Percentiles rank a stretch among this genome's conserved stretches.
Evolutionary conservation across 768 basidiomycete genomes (phyloP).

Genomic region (Auriscalpium orientale): DNA sequence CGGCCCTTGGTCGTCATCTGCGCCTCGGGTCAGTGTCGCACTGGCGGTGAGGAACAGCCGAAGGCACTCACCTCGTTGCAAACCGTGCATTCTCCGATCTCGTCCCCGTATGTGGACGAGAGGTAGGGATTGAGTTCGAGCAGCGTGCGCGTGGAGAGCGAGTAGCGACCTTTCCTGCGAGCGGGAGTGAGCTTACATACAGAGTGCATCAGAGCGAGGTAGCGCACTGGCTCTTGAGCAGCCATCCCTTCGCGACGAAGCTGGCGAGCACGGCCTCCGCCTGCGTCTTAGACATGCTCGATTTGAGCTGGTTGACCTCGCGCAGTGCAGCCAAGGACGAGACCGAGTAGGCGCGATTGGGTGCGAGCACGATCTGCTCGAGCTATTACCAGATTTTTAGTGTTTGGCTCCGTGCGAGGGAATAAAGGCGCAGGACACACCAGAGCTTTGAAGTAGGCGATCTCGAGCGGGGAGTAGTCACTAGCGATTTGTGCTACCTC

Average conservation of each 20-base stretch:
- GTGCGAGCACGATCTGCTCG: conserved; percentile 81
- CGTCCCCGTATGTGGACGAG: conserved; percentile 63
- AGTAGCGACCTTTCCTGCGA: conserved; percentile 51
- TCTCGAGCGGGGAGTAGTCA: conserved; percentile 72
- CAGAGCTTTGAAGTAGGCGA: conserved; percentile 77
- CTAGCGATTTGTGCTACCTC: conserved; percentile 80
- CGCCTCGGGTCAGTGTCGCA: background rate
- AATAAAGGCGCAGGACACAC: conserved; percentile 29
- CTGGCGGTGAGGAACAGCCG: background rate
- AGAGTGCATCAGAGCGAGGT: background rate
- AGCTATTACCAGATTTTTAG: conserved; percentile 41
- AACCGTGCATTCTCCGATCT: conserved; percentile 62
- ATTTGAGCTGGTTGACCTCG: conserved; percentile 47
- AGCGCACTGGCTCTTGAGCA: conserved; percentile 65
- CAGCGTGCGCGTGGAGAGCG: conserved; percentile 66
- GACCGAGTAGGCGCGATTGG: conserved; percentile 65
- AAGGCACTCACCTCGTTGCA: conserved; percentile 53
- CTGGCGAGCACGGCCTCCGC: conserved; percentile 66
- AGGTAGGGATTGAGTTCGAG: conserved; percentile 72
- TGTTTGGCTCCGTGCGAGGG: background rate
- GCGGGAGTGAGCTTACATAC: too few relatives aligned
- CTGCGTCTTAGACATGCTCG: conserved; percentile 66
- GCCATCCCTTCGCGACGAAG: conserved; percentile 81
- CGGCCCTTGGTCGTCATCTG: conserved; percentile 67
- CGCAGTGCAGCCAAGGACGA: conserved; percentile 73